Evolutionary conservation across 768 basidiomycete genomes (phyloP).

Genomic region (Mycena pura): DNA sequence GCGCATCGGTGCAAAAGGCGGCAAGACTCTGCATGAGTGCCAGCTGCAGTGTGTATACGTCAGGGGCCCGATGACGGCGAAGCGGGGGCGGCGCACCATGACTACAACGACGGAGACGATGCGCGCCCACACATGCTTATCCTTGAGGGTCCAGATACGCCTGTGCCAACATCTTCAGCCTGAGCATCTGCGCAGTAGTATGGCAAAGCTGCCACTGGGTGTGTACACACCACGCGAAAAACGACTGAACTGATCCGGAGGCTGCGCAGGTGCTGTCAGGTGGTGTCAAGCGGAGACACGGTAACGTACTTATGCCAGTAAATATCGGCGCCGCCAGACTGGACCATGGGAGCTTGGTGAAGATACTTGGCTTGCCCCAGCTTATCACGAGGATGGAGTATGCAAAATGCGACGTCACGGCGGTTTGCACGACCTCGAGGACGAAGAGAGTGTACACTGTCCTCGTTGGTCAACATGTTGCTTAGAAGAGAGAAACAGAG

Average conservation of each 20-base stretch:
- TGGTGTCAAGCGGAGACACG: neutral
- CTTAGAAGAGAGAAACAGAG: neutral
- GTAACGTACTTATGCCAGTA: slow-evolving; percentile 24
- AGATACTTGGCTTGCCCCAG: slow-evolving; percentile 22
- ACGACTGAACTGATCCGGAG: no score
- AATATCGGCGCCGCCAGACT: slow-evolving; percentile 21
- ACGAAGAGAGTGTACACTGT: slow-evolving; percentile 11
- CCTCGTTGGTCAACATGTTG: no score
- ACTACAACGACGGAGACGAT: no score
- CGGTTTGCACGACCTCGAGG: slow-evolving; percentile 29
- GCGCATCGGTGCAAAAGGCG: neutral
- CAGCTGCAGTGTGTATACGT: neutral
- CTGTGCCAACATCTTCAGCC: neutral
- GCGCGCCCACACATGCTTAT: no score
- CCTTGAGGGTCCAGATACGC: neutral
- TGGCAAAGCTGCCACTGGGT: no score
- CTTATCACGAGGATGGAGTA: slow-evolving; percentile 23
- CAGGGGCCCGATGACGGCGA: no score
- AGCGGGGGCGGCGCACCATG: no score
- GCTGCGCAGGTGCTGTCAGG: no score
- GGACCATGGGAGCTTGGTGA: slow-evolving; percentile 24
- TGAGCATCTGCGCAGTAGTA: no score
- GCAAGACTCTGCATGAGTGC: slow-evolving; percentile 4
- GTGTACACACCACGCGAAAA: no score
- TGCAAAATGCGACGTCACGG: slow-evolving; percentile 23